These are phyloP conservation scores for Xylaria hypoxylon DNA, from an alignment of 2,329 filamentous ascomycete genomes.

Conservation along the genomic window DNA sequence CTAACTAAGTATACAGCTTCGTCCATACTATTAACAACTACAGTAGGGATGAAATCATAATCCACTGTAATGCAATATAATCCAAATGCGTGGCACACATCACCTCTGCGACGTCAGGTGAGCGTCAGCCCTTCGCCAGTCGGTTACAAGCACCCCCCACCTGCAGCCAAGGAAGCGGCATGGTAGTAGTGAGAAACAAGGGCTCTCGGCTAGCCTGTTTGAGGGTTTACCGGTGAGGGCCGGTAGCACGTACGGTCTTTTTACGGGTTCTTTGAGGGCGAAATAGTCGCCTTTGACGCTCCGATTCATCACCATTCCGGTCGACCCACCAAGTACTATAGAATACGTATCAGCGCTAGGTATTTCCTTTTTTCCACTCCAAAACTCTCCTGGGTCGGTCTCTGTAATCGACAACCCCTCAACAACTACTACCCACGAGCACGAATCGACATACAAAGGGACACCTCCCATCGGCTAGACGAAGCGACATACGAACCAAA, in stretches of 20 bases:
- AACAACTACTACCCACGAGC: conserved; percentile 7
- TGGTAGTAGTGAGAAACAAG: conserved; percentile 19
- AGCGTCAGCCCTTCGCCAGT: conserved; percentile 30
- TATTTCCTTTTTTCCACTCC: conserved; percentile 34
- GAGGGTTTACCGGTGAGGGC: conserved; percentile 29
- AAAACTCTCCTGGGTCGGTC: conserved; percentile 24
- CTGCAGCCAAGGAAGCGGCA: conserved; percentile 26
- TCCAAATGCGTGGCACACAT: neutral
- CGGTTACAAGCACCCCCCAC: conserved; percentile 28
- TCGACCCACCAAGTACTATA: conserved; percentile 33
- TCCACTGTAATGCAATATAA: neutral
- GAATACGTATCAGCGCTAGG: conserved; percentile 25
- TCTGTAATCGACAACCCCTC: conserved; percentile 29
- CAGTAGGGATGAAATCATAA: neutral
- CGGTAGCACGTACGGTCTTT: conserved; percentile 32
- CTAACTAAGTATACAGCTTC: too few relatives aligned
- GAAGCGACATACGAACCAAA: neutral
- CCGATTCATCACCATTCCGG: conserved; percentile 34
- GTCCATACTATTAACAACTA: too few relatives aligned
- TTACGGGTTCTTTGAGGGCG: conserved; percentile 31
- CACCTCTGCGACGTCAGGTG: conserved; percentile 24
- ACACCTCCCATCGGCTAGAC: conserved; percentile 3
- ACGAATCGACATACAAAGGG: conserved; percentile 15
- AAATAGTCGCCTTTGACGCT: conserved; percentile 33
- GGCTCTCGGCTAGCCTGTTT: conserved; percentile 31